These are phyloP conservation scores for Talaromyces trachyspermus DNA, from an alignment of 495 filamentous ascomycete species.

Conservation along the genomic window DNA sequence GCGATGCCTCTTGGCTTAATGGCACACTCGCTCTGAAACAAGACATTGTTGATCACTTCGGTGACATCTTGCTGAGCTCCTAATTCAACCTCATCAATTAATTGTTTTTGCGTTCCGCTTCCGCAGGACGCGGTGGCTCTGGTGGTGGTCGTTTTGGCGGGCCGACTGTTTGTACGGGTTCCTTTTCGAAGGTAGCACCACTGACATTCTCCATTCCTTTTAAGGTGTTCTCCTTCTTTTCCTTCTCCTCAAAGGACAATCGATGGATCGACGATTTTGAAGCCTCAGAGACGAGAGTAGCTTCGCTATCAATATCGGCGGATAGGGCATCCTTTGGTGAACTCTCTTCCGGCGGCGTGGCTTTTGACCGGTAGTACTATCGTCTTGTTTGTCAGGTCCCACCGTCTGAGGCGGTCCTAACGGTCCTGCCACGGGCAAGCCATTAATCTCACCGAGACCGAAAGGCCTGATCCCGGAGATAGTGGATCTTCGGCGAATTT, in stretches of 20 bases:
- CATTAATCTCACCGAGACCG: slow-evolving; percentile 44
- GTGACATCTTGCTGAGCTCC: slow-evolving; percentile 83
- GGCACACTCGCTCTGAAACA: slow-evolving; percentile 83
- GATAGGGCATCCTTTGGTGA: slow-evolving; percentile 12
- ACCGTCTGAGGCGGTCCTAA: slow-evolving; percentile 32
- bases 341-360: slow-evolving; percentile 10
- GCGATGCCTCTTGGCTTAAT: slow-evolving; percentile 59
- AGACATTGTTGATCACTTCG: slow-evolving; percentile 86
- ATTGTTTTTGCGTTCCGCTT: slow-evolving; percentile 29
- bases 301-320: slow-evolving; percentile 40
- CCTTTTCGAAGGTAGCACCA: slow-evolving; percentile 5
- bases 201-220: slow-evolving; percentile 11
- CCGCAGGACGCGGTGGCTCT: slow-evolving; percentile 39
- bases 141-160: slow-evolving; percentile 32
- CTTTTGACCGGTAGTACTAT: slow-evolving; percentile 21
- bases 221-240: slow-evolving; percentile 32
- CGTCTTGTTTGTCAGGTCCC: slow-evolving; percentile 10
- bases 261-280: too few relatives aligned
- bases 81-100: slow-evolving; percentile 51
- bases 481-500: slow-evolving; percentile 50
- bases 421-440: slow-evolving; percentile 45
- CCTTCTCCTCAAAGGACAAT: too few relatives aligned
- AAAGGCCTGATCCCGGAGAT: slow-evolving; percentile 30
- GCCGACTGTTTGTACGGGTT: slow-evolving; percentile 13
- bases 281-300: slow-evolving; percentile 42